Base-by-base conservation (phyloP, 2,329 filamentous ascomycete species). In the Aspergillus fijiensis region DNA sequence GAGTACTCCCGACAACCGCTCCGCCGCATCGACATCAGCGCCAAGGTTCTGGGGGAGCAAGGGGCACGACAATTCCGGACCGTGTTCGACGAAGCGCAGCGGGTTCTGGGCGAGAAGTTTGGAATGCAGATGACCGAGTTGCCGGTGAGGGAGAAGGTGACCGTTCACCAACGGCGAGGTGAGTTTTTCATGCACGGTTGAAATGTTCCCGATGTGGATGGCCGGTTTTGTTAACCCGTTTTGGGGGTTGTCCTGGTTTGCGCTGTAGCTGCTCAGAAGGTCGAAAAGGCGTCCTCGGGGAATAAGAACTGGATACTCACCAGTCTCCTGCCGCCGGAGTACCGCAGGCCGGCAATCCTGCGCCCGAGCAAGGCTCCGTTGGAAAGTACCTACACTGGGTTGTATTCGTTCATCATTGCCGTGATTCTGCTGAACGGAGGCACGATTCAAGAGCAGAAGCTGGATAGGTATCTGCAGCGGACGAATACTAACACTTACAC, bases 101-200 rank as follows among this genome's bases (percentile, higher is more conserved):
- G 80, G 35, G 85, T 90, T 65, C 79, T 99, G 42, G 81, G 83
- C 51, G 78, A 79, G 2, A 83, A 88, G 1, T 98, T 96, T 76
- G 95, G 95, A n/a, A 96, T 98, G 92, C 85, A 93, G 73, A 85
- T 99, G 82, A 82, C 86, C 4, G 93, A 97, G 76, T 81, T 98
- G 53, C 92, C 95, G 0, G 81, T 84, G 1, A 85, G 85, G 69
- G 94, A 97, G 70, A 96, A 92, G 75, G 84, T 90, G 52, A 92
- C 92, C 0, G 77, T 96, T 35, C 87, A 87, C 60, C 90, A 96
- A 72, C 86, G 91, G 68, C 88, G 90, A 81, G 90, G 89, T 88
- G 77, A 62, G 78, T 70, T 61, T 42, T 64, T 10, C 14, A 12
- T 16, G 14, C 14, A 35, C 33, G 4, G 10, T 10, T 4, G 11